Evolutionary conservation across 768 basidiomycete species (phyloP), one percentile per base, ranked within the genome.

Genomic region (Lentinula sp.): DNA sequence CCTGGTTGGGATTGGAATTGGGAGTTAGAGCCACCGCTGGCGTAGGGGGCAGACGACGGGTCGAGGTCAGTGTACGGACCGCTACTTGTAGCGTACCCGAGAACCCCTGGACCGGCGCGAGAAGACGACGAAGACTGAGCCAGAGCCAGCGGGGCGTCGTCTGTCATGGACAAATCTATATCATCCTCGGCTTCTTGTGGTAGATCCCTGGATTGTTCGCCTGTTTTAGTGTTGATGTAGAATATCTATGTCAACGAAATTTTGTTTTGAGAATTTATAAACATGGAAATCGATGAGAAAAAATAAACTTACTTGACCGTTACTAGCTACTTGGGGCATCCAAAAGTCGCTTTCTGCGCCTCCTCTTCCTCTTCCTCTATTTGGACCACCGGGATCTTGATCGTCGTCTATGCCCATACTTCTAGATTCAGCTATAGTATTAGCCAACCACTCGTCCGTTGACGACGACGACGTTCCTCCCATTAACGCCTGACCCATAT

Each of bases 161-260:
- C 85, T 82, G 39, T 77, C 72, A 50, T 88, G 87, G 50, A 49
- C 28, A 2, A 18, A 6, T 23, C 18, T 23, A 23, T 20, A 13
- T 36, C 50, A 13, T 33, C 32, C 33, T n/a, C 50, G 0, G 33
- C 28, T 3, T 51, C 50, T 0, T 51, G 77, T 23, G 95, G 95
- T n/a, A 96, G 74, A 66, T 97, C 92, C 66, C 87, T 83, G 32
- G 93, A 87, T 45, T 85, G 85, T 71, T 92, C 83, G 36, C 91
- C 91, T 5, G 91, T 93, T 65, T 90, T 83, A 1, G 92, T 93
- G 69, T 98, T 99, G 64, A 93, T 83, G 75, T 98, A 99, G 78
- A 87, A 95, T 70, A 99, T 94, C 95, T 97, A 59, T 43, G 36
- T 36, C 46, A 53, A 42, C 41, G 36, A 52, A 20, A 39, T 41